Base-by-base conservation (phyloP, 2,329 filamentous ascomycete genomes). In the Cordyceps fumosorosea region DNA sequence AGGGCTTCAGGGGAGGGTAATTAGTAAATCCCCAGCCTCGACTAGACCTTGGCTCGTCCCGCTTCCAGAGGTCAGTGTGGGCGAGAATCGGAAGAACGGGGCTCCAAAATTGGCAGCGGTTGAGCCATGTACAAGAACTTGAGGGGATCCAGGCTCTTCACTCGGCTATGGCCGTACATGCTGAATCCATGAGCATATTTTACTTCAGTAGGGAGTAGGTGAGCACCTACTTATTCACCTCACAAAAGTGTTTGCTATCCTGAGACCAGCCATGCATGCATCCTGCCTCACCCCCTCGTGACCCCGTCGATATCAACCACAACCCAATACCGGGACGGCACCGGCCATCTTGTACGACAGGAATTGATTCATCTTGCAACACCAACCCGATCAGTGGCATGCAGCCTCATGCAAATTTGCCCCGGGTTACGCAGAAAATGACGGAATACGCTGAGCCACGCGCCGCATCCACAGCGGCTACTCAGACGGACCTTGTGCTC, bases 81-180 rank as follows among this genome's bases (percentile, higher is more conserved):
- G 29, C 29, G 29, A 29, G 29, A 29, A n/a, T 1, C 6, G 29
- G 29, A 29, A 29, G 29, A 29, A 29, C 1, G 8, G 29, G 29
- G 29, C 29, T 29, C 29, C 29, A 29, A 29, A 7, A 4, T 7
- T 29, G 29, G 3, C 29, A 29, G 29, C 8, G 29, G 29, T 6
- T 29, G 29, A 29, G 29, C 29, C 29, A 29, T 5, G 8, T 29
- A 7, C 29, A 29, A 29, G 29, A 29, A 29, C 29, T 5, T 29
- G 47, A 37, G 29, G 60, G 60, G 60, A 62, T 62, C 53, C 60
- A 56, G 60, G 52, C 32, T 42, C 34, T 42, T 62, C 60, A 51
- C 52, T 56, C 32, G 53, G 52, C 60, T 52, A 56, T 62, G 60
- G 34, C 26, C 45, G 60, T 62, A 56, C 53, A 56, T 56, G 34